These are phyloP conservation scores for Ogataea parapolymorpha DNA, from an alignment of 805 yeast species.

Conservation along the genomic window DNA sequence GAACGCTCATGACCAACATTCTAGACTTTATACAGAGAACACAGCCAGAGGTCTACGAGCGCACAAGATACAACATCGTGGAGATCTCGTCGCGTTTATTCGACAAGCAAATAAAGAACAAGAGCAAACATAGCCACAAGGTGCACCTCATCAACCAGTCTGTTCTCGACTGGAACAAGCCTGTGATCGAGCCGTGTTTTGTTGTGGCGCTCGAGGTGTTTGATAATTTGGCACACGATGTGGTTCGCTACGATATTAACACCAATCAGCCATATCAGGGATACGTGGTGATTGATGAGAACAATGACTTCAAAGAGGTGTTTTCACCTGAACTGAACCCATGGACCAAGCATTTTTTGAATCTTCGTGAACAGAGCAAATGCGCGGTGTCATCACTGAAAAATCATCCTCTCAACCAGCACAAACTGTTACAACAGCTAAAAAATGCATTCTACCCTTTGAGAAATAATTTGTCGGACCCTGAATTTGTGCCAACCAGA, in stretches of 20 bases:
- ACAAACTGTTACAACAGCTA: constrained; percentile 38
- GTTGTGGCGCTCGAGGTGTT: constrained; percentile 79
- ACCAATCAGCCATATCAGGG: constrained; percentile 74
- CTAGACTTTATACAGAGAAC: constrained; percentile 57
- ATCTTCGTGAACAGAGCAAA: constrained; percentile 48
- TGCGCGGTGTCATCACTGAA: constrained; percentile 30
- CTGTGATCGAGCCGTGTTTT: constrained; percentile 64
- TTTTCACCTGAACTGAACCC: constrained; percentile 59
- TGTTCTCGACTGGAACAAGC: constrained; percentile 67
- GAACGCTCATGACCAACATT: constrained; percentile 76
- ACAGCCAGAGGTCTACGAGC: constrained; percentile 70
- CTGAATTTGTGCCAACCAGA: constrained; percentile 82
- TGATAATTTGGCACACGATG: constrained; percentile 82
- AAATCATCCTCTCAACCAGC: constrained; percentile 61
- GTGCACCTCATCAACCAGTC: constrained; percentile 70
- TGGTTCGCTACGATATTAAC: constrained; percentile 66
- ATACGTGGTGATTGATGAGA: constrained; percentile 65
- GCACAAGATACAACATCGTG: constrained; percentile 66
- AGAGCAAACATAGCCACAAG: constrained; percentile 44
- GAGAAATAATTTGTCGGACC: constrained; percentile 61
- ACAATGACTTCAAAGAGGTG: constrained; percentile 74
- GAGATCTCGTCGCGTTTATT: constrained; percentile 68
- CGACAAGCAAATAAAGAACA: constrained; percentile 43
- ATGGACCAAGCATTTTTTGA: constrained; percentile 53
- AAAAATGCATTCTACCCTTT: constrained; percentile 59